phyloP scores from a whole-genome alignment of 164 flowering plant genomes.

The Warburgia ugandensis region DNA sequence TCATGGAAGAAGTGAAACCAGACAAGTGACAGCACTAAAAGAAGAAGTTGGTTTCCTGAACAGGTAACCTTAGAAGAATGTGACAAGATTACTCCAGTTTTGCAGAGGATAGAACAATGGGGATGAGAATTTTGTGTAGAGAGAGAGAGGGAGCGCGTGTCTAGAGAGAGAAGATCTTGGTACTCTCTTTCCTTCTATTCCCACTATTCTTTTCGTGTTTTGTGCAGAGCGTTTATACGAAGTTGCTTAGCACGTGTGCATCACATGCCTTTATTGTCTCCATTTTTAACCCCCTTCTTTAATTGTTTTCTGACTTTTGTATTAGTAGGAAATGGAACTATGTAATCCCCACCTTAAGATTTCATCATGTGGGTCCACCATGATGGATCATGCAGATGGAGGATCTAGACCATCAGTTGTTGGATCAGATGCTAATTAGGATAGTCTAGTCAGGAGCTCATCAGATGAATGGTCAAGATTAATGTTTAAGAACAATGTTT shows the following conservation, averaged over 20 bases:
- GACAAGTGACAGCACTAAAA: constrained; percentile 8
- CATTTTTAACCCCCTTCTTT: constrained; percentile 2
- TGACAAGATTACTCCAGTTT: constrained; percentile 10
- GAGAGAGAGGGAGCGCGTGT: not conserved
- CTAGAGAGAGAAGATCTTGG: not conserved
- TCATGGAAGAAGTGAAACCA: constrained; percentile 13
- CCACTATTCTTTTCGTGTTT: constrained; percentile 12
- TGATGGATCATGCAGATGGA: too few relatives aligned
- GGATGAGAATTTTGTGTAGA: not conserved
- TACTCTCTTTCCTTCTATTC: constrained; percentile 11
- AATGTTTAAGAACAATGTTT: too few relatives aligned
- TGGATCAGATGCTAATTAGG: too few relatives aligned
- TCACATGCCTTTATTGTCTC: constrained; percentile 10
- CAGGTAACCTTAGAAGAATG: constrained; percentile 22
- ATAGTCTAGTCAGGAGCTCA: too few relatives aligned
- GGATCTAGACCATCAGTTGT: too few relatives aligned
- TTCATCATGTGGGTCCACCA: too few relatives aligned
- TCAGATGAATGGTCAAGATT: too few relatives aligned
- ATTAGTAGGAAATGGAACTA: too few relatives aligned
- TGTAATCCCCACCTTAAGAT: too few relatives aligned
- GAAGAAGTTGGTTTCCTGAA: constrained; percentile 15
- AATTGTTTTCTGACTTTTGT: too few relatives aligned
- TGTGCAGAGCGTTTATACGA: constrained; percentile 14
- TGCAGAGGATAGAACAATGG: constrained; percentile 5
- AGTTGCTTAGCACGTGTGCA: constrained; percentile 22